Evolutionary conservation across 148 eudicot species (phyloP).

Genomic region (Chenopodium album): DNA sequence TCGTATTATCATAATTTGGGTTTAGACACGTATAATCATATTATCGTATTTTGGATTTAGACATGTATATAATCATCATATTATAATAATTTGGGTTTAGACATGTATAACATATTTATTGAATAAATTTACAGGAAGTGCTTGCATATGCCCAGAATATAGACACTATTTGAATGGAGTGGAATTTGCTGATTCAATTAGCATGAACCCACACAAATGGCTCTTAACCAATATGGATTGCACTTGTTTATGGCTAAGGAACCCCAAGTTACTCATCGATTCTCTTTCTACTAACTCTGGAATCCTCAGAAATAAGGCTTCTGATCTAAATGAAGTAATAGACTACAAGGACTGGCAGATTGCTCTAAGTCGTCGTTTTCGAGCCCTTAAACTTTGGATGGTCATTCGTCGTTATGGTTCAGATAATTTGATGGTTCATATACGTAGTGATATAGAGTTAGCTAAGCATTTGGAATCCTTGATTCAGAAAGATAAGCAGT

Average conservation of each 20-base stretch:
- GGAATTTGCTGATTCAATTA: conserved; percentile 43
- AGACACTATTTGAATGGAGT: conserved; percentile 44
- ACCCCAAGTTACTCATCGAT: conserved; percentile 27
- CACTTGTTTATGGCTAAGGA: conserved; percentile 44
- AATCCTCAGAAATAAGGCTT: conserved; percentile 35
- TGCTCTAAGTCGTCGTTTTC: conserved; percentile 41
- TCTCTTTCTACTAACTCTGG: conserved; percentile 43
- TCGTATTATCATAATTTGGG: too few relatives aligned
- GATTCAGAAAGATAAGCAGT: conserved; percentile 27
- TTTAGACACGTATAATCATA: too few relatives aligned
- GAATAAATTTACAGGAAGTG: conserved; percentile 19
- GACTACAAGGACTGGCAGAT: conserved; percentile 62
- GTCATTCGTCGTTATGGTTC: conserved; percentile 42
- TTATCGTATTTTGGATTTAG: too few relatives aligned
- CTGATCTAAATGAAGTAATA: conserved; percentile 33
- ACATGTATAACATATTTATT: background rate
- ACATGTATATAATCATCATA: too few relatives aligned
- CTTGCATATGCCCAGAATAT: conserved; percentile 54
- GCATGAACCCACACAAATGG: conserved; percentile 56
- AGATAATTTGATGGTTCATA: conserved; percentile 36
- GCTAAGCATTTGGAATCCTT: conserved; percentile 40
- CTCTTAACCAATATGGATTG: conserved; percentile 45
- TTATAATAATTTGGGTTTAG: too few relatives aligned
- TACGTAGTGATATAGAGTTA: conserved; percentile 38
- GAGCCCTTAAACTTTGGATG: conserved; percentile 43